Evolutionary conservation across 2,329 filamentous ascomycete species (phyloP).

Genomic region (Plectosphaerella sp.): DNA sequence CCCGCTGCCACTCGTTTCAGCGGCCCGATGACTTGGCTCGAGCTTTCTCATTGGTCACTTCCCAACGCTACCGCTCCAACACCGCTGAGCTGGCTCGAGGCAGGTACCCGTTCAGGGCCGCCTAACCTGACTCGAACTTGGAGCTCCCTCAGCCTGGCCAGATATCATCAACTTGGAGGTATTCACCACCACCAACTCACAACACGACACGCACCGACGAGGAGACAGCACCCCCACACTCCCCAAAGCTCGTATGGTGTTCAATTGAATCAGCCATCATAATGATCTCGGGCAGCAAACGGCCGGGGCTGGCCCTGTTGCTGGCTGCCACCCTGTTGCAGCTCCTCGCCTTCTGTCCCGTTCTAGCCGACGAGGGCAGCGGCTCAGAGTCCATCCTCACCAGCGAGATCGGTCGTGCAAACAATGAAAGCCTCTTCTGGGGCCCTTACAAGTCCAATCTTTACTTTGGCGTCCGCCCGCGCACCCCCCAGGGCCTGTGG

Average conservation of each 20-base stretch:
- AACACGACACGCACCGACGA: not conserved
- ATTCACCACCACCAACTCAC: too few species aligned
- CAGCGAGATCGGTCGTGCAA: conserved; percentile 45
- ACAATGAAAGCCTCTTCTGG: conserved; percentile 89
- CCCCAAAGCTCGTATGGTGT: conserved; percentile 7
- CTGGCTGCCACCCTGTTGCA: conserved; percentile 16
- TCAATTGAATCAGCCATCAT: conserved; percentile 4
- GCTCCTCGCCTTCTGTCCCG: conserved; percentile 14
- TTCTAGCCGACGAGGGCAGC: conserved; percentile 14
- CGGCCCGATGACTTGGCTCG: too few species aligned
- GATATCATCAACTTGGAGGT: too few species aligned
- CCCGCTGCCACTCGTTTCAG: too few species aligned
- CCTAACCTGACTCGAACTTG: not conserved
- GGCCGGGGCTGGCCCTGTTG: conserved; percentile 20
- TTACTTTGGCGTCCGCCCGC: conserved; percentile 86
- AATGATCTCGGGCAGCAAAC: conserved; percentile 12
- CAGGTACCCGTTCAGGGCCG: too few species aligned
- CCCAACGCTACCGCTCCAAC: too few species aligned
- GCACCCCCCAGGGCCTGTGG: conserved; percentile 75
- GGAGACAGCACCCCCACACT: not conserved
- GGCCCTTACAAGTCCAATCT: conserved; percentile 91
- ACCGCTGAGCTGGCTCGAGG: too few species aligned
- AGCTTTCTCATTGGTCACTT: too few species aligned
- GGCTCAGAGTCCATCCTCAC: conserved; percentile 33
- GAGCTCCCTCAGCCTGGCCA: not conserved